These are phyloP conservation scores for Venturia carpophila DNA, from an alignment of 2,329 filamentous ascomycete species.

Conservation along the genomic window DNA sequence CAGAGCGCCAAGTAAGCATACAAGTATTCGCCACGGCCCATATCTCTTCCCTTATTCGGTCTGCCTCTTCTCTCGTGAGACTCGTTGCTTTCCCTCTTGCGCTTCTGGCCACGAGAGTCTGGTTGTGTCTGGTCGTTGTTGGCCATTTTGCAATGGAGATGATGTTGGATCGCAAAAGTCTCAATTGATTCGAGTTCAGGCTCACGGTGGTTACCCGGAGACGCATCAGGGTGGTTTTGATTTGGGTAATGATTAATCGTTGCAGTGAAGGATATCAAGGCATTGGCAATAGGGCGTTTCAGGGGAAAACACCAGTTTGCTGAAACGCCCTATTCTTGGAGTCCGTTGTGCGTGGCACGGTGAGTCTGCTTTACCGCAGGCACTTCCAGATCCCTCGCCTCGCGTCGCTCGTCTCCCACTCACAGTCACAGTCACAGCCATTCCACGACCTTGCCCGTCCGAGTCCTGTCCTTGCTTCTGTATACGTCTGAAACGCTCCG, in stretches of 20 bases:
- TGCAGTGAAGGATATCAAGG: background rate
- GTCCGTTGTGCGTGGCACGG: no score
- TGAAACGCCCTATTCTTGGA: background rate
- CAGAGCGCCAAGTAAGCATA: conserved; percentile 35
- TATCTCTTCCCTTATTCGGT: conserved; percentile 55
- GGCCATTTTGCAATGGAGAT: background rate
- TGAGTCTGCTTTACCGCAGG: no score
- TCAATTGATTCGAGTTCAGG: background rate
- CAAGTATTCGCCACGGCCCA: conserved; percentile 60
- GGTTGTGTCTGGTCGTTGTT: background rate
- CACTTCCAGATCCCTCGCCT: background rate
- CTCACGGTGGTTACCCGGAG: background rate
- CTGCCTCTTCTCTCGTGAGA: conserved; percentile 24
- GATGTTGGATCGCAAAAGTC: background rate
- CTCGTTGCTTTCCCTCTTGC: conserved; percentile 17
- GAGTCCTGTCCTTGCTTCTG: background rate
- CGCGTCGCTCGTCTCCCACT: background rate
- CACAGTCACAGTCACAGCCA: background rate
- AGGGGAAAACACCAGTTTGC: background rate
- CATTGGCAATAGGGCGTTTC: background rate
- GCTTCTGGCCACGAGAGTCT: conserved; percentile 24
- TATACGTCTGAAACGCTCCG: background rate
- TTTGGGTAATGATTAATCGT: background rate
- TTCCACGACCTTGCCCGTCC: background rate
- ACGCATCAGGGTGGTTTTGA: background rate